A percentile compares a stretch with the other conserved stretches of the same genome.
phyloP scores from a whole-genome alignment of 495 filamentous ascomycete species.

The Margaritispora aquatica region DNA sequence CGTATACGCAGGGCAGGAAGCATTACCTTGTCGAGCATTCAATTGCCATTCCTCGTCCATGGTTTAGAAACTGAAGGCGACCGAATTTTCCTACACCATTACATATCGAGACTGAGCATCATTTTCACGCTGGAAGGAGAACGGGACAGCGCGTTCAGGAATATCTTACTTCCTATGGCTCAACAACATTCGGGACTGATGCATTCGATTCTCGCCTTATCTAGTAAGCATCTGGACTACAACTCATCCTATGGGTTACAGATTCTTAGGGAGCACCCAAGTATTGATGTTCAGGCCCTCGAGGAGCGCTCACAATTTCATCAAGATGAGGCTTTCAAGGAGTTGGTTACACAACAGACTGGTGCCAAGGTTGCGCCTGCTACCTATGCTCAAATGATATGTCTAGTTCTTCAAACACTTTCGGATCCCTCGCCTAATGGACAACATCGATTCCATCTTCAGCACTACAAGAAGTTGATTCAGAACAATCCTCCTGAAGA shows the following conservation, averaged over 20 bases:
- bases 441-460: slow-evolving; percentile 75
- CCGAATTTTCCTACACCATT: slow-evolving; percentile 79
- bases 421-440: slow-evolving; percentile 71
- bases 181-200: slow-evolving; percentile 78
- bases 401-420: slow-evolving; percentile 74
- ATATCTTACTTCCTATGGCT: slow-evolving; percentile 81
- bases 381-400: slow-evolving; percentile 66
- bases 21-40: slow-evolving; percentile 33
- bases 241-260: slow-evolving; percentile 41
- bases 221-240: slow-evolving; percentile 72
- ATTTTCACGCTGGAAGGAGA: slow-evolving; percentile 81
- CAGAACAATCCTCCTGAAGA: slow-evolving; percentile 50
- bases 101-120: slow-evolving; percentile 70
- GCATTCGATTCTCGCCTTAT: slow-evolving; percentile 86
- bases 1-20: slow-evolving; percentile 19
- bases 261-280: slow-evolving; percentile 35
- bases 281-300: slow-evolving; percentile 35
- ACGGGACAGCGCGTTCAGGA: slow-evolving; percentile 82
- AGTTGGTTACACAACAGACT: slow-evolving; percentile 35
- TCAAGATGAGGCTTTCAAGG: slow-evolving; percentile 53
- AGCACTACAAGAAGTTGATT: slow-evolving; percentile 69
- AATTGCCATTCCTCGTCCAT: slow-evolving; percentile 72
- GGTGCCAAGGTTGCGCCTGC: slow-evolving; percentile 50
- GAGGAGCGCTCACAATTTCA: slow-evolving; percentile 46
- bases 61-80: slow-evolving; percentile 84